These are phyloP conservation scores for Schizopora paradoxa DNA, from an alignment of 1,284 basidiomycete genomes.

Conservation along the genomic window DNA sequence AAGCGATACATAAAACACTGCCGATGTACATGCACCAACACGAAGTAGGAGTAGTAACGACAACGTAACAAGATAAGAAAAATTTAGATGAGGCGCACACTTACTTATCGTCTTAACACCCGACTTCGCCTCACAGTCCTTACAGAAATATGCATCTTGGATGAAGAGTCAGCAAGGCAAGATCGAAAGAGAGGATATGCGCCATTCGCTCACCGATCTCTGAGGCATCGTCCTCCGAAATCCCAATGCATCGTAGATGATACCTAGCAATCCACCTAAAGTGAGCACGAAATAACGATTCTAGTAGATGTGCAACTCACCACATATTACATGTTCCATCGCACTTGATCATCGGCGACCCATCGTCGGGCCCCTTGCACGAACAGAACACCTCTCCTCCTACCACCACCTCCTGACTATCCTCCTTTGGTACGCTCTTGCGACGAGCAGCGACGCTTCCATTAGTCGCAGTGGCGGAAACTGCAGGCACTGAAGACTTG, in stretches of 20 bases:
- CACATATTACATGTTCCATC: conserved; percentile 61
- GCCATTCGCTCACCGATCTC: conserved; percentile 75
- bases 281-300: neutral
- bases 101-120: conserved; percentile 72
- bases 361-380: conserved; percentile 64
- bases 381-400: conserved; percentile 45
- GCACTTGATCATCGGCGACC: conserved; percentile 78
- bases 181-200: conserved; percentile 8
- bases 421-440: no score
- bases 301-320: conserved; percentile 40
- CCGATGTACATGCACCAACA: no score
- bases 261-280: conserved; percentile 43
- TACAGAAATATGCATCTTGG: conserved; percentile 66
- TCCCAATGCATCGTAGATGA: conserved; percentile 64
- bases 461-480: neutral
- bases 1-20: no score
- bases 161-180: conserved; percentile 12
- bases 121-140: conserved; percentile 57
- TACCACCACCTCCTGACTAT: no score
- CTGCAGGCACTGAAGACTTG: neutral
- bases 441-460: no score
- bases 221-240: conserved; percentile 57
- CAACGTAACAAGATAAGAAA: no score
- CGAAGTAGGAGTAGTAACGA: no score
- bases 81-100: conserved; percentile 41